These are phyloP conservation scores for Apiotrichum sp. DNA, from an alignment of 1,284 basidiomycete species.

Conservation along the genomic window DNA sequence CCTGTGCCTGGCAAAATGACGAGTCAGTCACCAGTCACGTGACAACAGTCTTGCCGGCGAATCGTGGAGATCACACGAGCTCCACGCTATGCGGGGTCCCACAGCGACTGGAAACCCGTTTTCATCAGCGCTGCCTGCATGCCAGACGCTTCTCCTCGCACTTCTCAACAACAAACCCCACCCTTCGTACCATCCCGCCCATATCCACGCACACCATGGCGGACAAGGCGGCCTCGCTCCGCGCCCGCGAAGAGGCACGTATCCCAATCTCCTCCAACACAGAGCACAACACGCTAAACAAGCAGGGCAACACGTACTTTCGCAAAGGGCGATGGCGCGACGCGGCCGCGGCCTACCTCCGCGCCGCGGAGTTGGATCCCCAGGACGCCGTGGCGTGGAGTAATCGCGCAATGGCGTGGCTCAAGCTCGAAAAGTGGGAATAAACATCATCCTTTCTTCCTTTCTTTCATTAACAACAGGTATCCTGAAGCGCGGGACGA, in stretches of 20 bases:
- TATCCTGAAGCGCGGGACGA: conserved; percentile 22
- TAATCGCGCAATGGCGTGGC: conserved; percentile 44
- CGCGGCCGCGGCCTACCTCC: conserved; percentile 39
- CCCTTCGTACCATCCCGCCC: no score
- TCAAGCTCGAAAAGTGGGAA: conserved; percentile 45
- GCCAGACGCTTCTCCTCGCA: no score
- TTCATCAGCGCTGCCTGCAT: no score
- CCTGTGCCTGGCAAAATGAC: no score
- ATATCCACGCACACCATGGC: no score
- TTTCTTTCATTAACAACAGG: not conserved
- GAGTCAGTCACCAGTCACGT: no score
- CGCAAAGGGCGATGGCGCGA: conserved; percentile 44
- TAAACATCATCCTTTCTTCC: no score
- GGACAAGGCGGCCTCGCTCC: not conserved
- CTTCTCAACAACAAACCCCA: no score
- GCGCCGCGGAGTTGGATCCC: conserved; percentile 31
- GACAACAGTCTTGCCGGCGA: no score
- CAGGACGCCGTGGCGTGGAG: conserved; percentile 32
- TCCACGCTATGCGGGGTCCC: no score
- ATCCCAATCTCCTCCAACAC: conserved; percentile 41
- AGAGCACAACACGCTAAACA: not conserved
- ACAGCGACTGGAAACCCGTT: no score
- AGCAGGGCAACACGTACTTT: conserved; percentile 43
- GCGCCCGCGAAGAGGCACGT: conserved; percentile 14
- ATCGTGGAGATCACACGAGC: no score